Base-by-base conservation (phyloP, 257 asterid species). In the Jaltomata sinuosa region DNA sequence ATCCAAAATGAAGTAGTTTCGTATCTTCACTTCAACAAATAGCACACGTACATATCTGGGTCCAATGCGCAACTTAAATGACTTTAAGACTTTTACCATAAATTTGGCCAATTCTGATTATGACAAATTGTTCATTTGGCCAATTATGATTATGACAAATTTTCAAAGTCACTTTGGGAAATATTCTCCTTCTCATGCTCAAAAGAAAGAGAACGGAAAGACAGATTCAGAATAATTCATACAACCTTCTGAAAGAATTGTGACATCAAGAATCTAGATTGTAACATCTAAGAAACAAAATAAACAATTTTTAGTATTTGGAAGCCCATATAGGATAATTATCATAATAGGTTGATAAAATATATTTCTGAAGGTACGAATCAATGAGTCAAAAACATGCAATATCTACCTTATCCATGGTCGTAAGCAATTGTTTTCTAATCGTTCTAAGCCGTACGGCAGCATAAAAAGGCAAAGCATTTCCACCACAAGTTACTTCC, bases 401-500 rank as follows among this genome's bases (percentile, higher is more conserved):
- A 84, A 65, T 27, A 29, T 11, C 82, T 88, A 94, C 99, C 97
- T 88, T 89, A 83, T 93, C 92, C 84, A 74, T 89, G 36, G 86
- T 91, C 90, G 85, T 93, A 80, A 94, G 86, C 93, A 97, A 87
- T 83, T 82, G 84, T 89, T 89, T 97, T 86, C 99, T 94, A 87
- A 94, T 91, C 79, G 91, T 90, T 85, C 93, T 93, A 89, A 97
- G 71, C n/a, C 99, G 94, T 53, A 97, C 84, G 11, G 99, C 98
- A 86, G 99, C 96, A 87, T 97, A 95, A 83, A 97, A 97, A 83
- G 91, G 96, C 90, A 97, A 86, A 85, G 98, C 98, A 89, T 97
- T 97, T 81, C 99, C 99, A 80, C 99, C 99, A 85, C 94, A 93
- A 3, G 99, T 97, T 59, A 93, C 97, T 87, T 94, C 98, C 6